Evolutionary conservation across 352 stramenopile species (phyloP), one percentile per base, ranked within the genome.

Genomic region (Pythium phragmitis): DNA sequence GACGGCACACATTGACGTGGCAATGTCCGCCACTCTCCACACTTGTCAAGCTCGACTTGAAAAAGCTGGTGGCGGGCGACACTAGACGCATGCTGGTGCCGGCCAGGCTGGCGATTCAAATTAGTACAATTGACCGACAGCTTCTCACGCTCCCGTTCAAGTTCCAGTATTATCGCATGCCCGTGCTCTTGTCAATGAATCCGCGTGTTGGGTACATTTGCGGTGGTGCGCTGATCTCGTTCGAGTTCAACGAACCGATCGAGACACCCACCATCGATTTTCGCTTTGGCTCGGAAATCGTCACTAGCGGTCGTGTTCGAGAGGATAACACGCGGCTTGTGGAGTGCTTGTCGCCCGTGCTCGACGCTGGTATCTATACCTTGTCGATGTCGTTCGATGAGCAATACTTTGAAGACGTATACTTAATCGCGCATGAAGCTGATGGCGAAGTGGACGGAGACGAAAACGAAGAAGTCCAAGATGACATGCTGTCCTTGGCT

Each of bases 301-400:
- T 68, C 42, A 66, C 66, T 2, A 51, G 43, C 36, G 66, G 60
- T 43, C 60, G 60, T 17, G 51, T 73, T 59, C 39, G 61, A 73
- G 26, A 63, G 59, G 23, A 80, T 58, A 43, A 68, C 53, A 68
- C 63, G 14, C 66, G 74, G 2, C 80, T 88, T 39, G 80, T 89
- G 0, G 82, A 91, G 39, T 91, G 82, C 26, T 79, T 85, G 4
- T 87, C 82, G 0, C 82, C 82, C 0, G 77, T 83, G 53, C 63
- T 91, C 13, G 46, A 69, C 13, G 59, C 70, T 17, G 82, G 82
- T 0, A 37, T 71, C 2, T 72, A 91, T 45, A 63, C 55, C 16
- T 62, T 91, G 28, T 72, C 73, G 2, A 63, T 91, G 19, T 89
- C 78, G 2, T 91, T 89, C 26, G 85, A 91, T 34, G 79, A 86